Base-by-base conservation (phyloP, 305 asterid genomes). In the Fraxinus ornus region DNA sequence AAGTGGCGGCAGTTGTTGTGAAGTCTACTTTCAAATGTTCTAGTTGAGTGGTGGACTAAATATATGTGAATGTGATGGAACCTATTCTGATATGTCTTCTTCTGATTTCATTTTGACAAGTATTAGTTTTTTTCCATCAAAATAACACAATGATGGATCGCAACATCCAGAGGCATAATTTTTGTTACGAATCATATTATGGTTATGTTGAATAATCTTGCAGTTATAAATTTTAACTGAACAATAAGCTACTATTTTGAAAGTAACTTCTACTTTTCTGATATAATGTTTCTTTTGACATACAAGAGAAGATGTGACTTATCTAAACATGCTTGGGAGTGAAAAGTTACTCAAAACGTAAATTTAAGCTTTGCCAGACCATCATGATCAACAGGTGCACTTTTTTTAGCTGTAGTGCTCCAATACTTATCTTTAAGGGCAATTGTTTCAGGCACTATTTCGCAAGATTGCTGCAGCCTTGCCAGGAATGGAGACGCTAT, bases 401-500 rank as follows among this genome's bases (percentile, higher is more conserved):
- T 41, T 41, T 41, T 37, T 41, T 9, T 0, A 47, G 19, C 57
- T 47, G 57, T 13, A 41, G 52, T 41, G 4, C 52, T 41, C 52
- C 4, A 0, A 9, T 41, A 13, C 57, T 13, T 0, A 47, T 79
- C 80, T 77, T 72, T 7, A 60, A 37, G 36, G 76, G 64, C 55
- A 35, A 37, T 64, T n/a, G 17, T 76, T 83, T 47, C 90, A 92
- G 97, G 87, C 97, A 24, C 84, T 92, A 12, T 92, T 92, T 82
- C 85, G 96, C 84, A 92, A 92, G 82, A 92, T 92, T 10, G 94
- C 96, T 73, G 92, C 96, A 68, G 96, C 96, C 49, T 88, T 92
- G 89, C 96, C 94, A 4, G 92, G 94, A 79, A 92, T 90, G 96
- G 96, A 92, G 80, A 89, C 93, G 24, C 86, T 92, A 21, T 92